Conservation (phyloP, 208 protist genomes). For the Leishmania lainsoni region DNA sequence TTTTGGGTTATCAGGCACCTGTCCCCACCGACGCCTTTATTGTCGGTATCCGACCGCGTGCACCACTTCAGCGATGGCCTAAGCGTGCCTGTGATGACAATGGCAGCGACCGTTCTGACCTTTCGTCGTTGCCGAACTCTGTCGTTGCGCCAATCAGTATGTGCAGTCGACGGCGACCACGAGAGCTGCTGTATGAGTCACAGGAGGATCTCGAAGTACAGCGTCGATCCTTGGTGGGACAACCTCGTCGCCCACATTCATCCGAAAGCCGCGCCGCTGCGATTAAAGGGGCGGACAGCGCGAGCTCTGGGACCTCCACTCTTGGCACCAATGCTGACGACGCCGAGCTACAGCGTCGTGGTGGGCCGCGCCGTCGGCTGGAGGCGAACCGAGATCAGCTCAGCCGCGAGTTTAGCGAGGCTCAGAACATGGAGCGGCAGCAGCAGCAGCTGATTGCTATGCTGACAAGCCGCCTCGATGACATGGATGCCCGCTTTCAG, state of each 20-base stretch:
- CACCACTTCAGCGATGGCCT: conserved; percentile 7
- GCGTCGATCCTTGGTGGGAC: conserved; percentile 16
- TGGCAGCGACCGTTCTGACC: not conserved
- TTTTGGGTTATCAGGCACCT: conserved; percentile 10
- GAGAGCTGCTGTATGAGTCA: not conserved
- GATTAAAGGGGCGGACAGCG: not conserved
- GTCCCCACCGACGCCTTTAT: conserved; percentile 8
- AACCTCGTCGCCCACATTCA: not conserved
- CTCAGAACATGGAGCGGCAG: conserved; percentile 18
- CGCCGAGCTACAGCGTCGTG: not conserved
- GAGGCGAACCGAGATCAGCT: conserved; percentile 11
- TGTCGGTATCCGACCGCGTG: conserved; percentile 12
- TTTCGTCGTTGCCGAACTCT: not conserved
- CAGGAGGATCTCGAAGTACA: conserved; percentile 2
- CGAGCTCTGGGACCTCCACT: not conserved
- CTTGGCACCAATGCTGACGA: not conserved
- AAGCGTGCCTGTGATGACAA: not conserved
- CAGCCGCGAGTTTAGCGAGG: conserved; percentile 10
- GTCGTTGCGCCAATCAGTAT: conserved; percentile 5
- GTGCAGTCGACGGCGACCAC: conserved; percentile 13
- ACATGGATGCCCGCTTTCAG: conserved; percentile 41
- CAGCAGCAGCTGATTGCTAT: conserved; percentile 74
- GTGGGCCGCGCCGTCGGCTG: conserved; percentile 10
- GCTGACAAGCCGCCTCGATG: conserved; percentile 34
- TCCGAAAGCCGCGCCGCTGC: not conserved